Conservation (phyloP, 495 filamentous ascomycete genomes). For the Penicillium canariense region DNA sequence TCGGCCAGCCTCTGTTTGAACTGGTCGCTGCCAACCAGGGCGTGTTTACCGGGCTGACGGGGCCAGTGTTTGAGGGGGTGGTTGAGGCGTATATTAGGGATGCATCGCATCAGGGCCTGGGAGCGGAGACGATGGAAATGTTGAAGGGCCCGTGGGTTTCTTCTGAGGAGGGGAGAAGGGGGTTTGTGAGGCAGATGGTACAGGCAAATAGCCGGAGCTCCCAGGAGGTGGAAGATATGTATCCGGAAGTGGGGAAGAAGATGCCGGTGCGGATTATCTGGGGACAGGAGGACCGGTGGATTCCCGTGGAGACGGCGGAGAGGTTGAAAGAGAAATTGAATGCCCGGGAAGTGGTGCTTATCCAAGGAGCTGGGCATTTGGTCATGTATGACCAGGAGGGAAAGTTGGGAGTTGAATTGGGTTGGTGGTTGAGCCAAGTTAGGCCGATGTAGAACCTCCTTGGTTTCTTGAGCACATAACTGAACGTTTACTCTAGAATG, state of each 20-base stretch:
- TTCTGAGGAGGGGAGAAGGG: slow-evolving; percentile 19
- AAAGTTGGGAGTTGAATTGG: slow-evolving; percentile 28
- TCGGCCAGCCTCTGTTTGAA: slow-evolving; percentile 31
- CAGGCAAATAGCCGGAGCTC: slow-evolving; percentile 29
- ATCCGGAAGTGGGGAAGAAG: slow-evolving; percentile 23
- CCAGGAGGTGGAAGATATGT: slow-evolving; percentile 27
- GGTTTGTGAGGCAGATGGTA: slow-evolving; percentile 28
- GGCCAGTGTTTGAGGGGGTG: slow-evolving; percentile 28
- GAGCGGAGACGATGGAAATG: slow-evolving; percentile 22
- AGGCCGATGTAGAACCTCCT: too few relatives aligned
- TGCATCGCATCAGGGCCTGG: slow-evolving; percentile 20
- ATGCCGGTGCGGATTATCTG: slow-evolving; percentile 33
- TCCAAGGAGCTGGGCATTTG: slow-evolving; percentile 36
- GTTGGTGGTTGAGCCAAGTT: slow-evolving; percentile 18
- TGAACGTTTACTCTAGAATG: too few relatives aligned
- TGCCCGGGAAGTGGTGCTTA: slow-evolving; percentile 21
- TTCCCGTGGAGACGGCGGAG: slow-evolving; percentile 27
- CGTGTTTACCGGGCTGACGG: slow-evolving; percentile 27
- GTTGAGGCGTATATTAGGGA: slow-evolving; percentile 32
- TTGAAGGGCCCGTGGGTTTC: slow-evolving; percentile 27
- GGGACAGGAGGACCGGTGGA: slow-evolving; percentile 35
- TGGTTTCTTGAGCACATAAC: too few relatives aligned
- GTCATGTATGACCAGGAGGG: slow-evolving; percentile 35
- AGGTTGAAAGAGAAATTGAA: slow-evolving; percentile 19
- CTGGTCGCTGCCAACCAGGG: slow-evolving; percentile 27